These are phyloP conservation scores for Penicillium hesseltinei DNA, from an alignment of 2,329 filamentous ascomycete species.

Conservation along the genomic window DNA sequence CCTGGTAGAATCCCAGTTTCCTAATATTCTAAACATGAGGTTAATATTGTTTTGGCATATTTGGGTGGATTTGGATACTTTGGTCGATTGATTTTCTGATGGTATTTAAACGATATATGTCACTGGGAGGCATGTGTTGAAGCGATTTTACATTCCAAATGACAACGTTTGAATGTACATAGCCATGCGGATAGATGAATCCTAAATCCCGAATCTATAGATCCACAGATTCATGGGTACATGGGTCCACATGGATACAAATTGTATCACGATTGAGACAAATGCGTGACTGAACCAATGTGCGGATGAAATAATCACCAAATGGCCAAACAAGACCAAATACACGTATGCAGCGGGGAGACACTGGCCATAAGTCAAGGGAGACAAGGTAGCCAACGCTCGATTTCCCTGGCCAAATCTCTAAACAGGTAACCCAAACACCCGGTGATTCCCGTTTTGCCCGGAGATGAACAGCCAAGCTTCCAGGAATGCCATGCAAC, in stretches of 20 bases:
- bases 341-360: not conserved
- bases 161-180: not conserved
- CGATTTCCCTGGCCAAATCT: not conserved
- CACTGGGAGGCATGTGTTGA: not conserved
- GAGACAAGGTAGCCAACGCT: not conserved
- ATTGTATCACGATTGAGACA: not conserved
- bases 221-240: not conserved
- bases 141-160: not conserved
- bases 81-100: not conserved
- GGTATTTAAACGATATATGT: not conserved
- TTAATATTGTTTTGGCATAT: not conserved
- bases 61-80: not conserved
- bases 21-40: no score
- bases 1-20: no score
- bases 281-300: not conserved
- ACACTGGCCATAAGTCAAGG: not conserved
- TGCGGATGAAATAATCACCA: not conserved
- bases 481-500: conserved; percentile 30
- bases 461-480: conserved; percentile 21
- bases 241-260: not conserved
- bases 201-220: not conserved
- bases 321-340: conserved; percentile 3
- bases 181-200: not conserved
- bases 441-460: conserved; percentile 15
- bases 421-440: conserved; percentile 14